Evolutionary conservation across 495 filamentous ascomycete species (phyloP), one percentile per base, ranked within the genome.

Genomic region (Sabuloglossum arenarium): DNA sequence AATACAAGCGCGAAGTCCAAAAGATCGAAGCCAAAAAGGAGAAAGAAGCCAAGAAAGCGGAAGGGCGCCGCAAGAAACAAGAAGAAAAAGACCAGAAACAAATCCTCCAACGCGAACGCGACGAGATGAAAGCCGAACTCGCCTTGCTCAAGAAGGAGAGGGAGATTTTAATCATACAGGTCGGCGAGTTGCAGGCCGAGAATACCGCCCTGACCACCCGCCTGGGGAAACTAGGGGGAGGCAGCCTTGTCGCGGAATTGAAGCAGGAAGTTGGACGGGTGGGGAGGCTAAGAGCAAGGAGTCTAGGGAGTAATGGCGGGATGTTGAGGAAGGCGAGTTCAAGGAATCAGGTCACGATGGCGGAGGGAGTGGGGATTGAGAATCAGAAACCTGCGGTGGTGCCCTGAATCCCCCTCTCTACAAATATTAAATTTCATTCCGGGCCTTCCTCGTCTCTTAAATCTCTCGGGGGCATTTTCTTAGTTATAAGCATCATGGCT

Each of bases 21-120:
- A 81, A 79, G 62, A 70, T 87, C 11, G 79, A 83, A 59, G 67
- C 69, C 47, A 82, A 81, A 65, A 62, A 67, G 6, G 59, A 59
- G 47, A 62, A 61, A 16, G 67, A 69, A 50, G 59, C 56, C n/a
- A 50, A 57, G 56, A 71, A 70, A 58, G 58, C 59, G 23, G 67
- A 66, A 51, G 66, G 58, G 53, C 51, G 58, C 46, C 57, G 60
- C 52, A 31, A 58, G 49, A 70, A 70, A 55, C 62, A 61, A 53
- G 65, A 59, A 2, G 66, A 71, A 45, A 65, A 65, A 58, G 61
- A 65, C 37, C 56, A 46, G 32, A 45, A 64, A 32, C 54, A 31
- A 0, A 58, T 61, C 31, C 34, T 62, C 30, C 50, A 61, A 29
- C 58, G 60, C 24, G 70, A 73, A 60, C 30, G 68, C 19, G 66